Conservation (phyloP, 1,284 basidiomycete genomes). For the Ustilago hordei region DNA sequence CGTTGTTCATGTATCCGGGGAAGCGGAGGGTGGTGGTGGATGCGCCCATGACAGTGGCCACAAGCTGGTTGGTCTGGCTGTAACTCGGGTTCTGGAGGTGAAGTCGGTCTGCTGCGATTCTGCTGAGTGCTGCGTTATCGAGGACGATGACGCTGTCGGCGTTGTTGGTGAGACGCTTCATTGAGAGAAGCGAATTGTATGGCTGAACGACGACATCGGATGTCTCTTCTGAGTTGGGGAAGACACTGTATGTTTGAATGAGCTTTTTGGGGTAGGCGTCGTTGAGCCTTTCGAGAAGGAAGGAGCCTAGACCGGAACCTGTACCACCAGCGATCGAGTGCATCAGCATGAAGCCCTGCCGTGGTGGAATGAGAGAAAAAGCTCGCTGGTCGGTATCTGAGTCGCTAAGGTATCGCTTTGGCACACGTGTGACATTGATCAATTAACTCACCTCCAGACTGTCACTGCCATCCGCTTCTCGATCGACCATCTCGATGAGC, state of each 20-base stretch:
- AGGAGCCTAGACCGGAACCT: slow-evolving; percentile 96
- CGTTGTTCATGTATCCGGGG: slow-evolving; percentile 99
- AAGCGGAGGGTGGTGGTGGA: slow-evolving; percentile 97
- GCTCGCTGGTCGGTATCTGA: neutral
- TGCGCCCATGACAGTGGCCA: slow-evolving; percentile 74
- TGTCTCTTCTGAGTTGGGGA: slow-evolving; percentile 78
- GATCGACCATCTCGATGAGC: slow-evolving; percentile 98
- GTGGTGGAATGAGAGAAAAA: neutral
- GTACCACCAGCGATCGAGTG: slow-evolving; percentile 99
- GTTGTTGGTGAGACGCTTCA: slow-evolving; percentile 93
- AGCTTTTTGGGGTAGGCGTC: slow-evolving; percentile 99
- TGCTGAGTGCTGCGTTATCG: slow-evolving; percentile 92
- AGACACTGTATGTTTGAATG: slow-evolving; percentile 99
- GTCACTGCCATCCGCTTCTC: slow-evolving; percentile 98
- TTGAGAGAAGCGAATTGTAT: slow-evolving; percentile 93
- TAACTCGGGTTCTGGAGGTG: slow-evolving; percentile 92
- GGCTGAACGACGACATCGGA: slow-evolving; percentile 81
- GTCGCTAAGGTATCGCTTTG: no score
- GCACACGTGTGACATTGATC: no score
- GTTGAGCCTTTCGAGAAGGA: slow-evolving; percentile 92
- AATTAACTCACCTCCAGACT: slow-evolving; percentile 82
- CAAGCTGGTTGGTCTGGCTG: slow-evolving; percentile 73
- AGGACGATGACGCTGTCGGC: slow-evolving; percentile 97
- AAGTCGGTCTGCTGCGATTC: slow-evolving; percentile 90
- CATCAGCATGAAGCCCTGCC: slow-evolving; percentile 97